Evolutionary conservation across 352 stramenopile genomes (phyloP), one percentile per base, ranked within the genome.

Genomic region (Phytophthora nicotianae): DNA sequence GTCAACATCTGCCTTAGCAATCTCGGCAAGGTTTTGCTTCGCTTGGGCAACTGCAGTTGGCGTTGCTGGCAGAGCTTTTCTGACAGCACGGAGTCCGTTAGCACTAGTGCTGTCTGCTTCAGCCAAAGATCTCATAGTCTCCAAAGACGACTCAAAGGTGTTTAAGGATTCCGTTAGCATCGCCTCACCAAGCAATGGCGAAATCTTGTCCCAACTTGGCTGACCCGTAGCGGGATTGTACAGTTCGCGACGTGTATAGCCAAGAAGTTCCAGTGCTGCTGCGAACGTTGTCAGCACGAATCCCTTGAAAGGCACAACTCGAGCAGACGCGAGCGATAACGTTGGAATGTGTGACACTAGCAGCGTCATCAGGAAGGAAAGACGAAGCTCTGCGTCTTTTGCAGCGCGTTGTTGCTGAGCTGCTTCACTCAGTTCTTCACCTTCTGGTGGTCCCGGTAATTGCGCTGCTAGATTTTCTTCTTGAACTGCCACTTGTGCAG

Each of bases 171-270:
- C 57, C n/a, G 45, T 69, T 7, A 94, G 42, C 2, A 38, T 50
- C 0, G 21, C 24, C 23, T 91, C 78, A 19, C 59, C 61, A 6
- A 94, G 54, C 20, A 88, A 55, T 19, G 68, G 68, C 1, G 75
- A 69, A 14, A 94, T 67, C 38, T 84, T 83, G 7, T 91, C 77
- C 85, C 85, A 94, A 33, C 70, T 68, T 10, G 81, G 79, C 32
- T 78, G 32, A 37, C 79, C 75, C 10, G 85, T 91, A 43, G 81
- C 80, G 3, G 79, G 62, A 37, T 90, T 91, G 45, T 74, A 69
- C 4, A 90, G 42, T 26, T 68, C 54, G 0, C 33, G 42, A 35
- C 76, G 75, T 1, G 58, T 16, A 20, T 88, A 68, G 2, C 80
- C 81, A 7, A 94, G 63, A 33, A 94, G 60, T 5, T 70, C 55